A percentile compares a stretch with the other conserved stretches of the same genome.
Conservation (phyloP, 108 stramenopile genomes). For the Licmophora abbreviata region DNA sequence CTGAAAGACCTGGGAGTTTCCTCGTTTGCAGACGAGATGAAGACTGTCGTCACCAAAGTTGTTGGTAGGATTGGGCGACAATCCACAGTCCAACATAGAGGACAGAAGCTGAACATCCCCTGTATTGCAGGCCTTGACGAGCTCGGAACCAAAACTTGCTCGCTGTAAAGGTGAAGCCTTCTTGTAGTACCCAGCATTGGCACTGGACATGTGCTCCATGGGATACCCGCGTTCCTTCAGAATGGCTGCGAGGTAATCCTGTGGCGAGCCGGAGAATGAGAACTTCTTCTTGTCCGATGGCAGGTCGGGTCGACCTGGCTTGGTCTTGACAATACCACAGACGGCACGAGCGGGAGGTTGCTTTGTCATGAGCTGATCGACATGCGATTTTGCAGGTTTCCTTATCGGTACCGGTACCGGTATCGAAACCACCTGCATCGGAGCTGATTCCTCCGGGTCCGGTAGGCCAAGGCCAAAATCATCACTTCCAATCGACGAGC, state of each 20-base stretch:
- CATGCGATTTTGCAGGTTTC: neutral
- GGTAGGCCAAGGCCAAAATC: too few species aligned
- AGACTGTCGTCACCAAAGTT: slow-evolving; percentile 79
- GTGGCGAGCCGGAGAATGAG: slow-evolving; percentile 2
- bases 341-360: neutral
- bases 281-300: neutral
- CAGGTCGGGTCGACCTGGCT: neutral
- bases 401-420: neutral
- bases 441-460: neutral
- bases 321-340: neutral
- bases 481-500: too few species aligned
- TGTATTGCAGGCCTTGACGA: slow-evolving; percentile 69
- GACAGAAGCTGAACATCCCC: slow-evolving; percentile 37
- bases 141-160: slow-evolving; percentile 63
- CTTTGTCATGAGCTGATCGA: neutral
- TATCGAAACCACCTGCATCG: neutral
- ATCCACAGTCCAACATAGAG: slow-evolving; percentile 47
- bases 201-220: slow-evolving; percentile 12
- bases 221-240: neutral
- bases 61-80: slow-evolving; percentile 84
- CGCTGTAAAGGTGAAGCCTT: slow-evolving; percentile 71
- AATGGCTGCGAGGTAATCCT: neutral
- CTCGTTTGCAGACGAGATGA: slow-evolving; percentile 72
- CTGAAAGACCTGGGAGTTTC: slow-evolving; percentile 34
- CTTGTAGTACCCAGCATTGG: slow-evolving; percentile 48